phyloP scores from a whole-genome alignment of 495 filamentous ascomycete genomes.

The Articulospora tetracladia region DNA sequence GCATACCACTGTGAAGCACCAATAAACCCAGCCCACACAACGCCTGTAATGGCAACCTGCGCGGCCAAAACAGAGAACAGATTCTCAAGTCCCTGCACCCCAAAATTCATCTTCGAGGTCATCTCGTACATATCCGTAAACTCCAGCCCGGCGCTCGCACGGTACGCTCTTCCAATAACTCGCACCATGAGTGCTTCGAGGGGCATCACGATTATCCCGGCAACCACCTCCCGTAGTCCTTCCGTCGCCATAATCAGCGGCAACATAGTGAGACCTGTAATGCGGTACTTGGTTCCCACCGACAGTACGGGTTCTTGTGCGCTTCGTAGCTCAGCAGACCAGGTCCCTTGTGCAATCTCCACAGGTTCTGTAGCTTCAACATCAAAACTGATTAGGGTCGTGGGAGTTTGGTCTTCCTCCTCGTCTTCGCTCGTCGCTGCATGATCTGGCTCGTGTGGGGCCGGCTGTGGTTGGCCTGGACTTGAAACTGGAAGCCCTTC shows the following conservation, averaged over 20 bases:
- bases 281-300: slow-evolving; percentile 14
- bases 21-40: slow-evolving; percentile 19
- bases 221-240: slow-evolving; percentile 13
- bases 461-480: slow-evolving; percentile 1
- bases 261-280: slow-evolving; percentile 24
- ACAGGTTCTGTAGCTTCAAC: slow-evolving; percentile 46
- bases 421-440: slow-evolving; percentile 37
- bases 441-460: slow-evolving; percentile 1
- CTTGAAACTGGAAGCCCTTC: slow-evolving; percentile 19
- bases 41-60: slow-evolving; percentile 19
- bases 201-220: slow-evolving; percentile 19
- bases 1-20: background rate
- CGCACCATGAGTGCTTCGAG: slow-evolving; percentile 25
- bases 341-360: slow-evolving; percentile 38
- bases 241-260: slow-evolving; percentile 25
- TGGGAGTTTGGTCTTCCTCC: slow-evolving; percentile 41
- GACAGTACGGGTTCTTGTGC: slow-evolving; percentile 23
- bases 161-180: slow-evolving; percentile 20
- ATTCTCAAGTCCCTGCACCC: slow-evolving; percentile 5
- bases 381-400: slow-evolving; percentile 54
- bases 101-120: background rate
- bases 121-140: slow-evolving; percentile 10
- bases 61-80: slow-evolving; percentile 7
- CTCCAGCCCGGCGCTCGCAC: slow-evolving; percentile 11
- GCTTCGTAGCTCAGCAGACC: slow-evolving; percentile 50